phyloP scores from a whole-genome alignment of 129 eudicot species.

The Lonicera japonica region DNA sequence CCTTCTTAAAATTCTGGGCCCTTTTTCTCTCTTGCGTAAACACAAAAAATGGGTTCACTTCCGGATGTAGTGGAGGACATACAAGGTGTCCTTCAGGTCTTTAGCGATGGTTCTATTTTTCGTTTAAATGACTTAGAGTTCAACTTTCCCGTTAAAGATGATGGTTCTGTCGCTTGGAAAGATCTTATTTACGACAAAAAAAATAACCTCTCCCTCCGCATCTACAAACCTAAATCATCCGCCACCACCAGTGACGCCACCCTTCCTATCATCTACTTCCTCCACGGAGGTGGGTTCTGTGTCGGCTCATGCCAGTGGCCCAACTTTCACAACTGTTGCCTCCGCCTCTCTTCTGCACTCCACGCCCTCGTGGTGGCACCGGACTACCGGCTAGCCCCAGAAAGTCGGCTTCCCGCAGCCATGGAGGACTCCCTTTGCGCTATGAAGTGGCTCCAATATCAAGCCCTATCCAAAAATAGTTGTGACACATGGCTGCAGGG shows the following conservation, averaged over 20 bases:
- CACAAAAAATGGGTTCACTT: conserved; percentile 42
- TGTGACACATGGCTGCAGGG: conserved; percentile 22
- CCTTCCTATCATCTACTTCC: conserved; percentile 49
- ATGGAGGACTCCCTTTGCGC: conserved; percentile 45
- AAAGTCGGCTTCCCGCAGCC: conserved; percentile 81
- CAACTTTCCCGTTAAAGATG: conserved; percentile 33
- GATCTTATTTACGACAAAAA: conserved; percentile 42
- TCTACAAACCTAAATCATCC: conserved; percentile 50
- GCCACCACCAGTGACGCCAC: conserved; percentile 11
- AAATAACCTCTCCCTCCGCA: conserved; percentile 54
- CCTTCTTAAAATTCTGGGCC: too few species aligned
- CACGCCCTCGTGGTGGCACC: conserved; percentile 62
- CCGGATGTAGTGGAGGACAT: conserved; percentile 71
- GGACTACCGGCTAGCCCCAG: conserved; percentile 90
- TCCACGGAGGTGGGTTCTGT: conserved; percentile 92
- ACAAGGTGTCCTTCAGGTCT: conserved; percentile 55
- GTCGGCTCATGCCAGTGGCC: conserved; percentile 74
- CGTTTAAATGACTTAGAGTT: conserved; percentile 32
- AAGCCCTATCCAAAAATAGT: conserved; percentile 24
- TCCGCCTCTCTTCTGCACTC: conserved; percentile 56
- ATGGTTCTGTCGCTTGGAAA: conserved; percentile 54
- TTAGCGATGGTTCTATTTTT: conserved; percentile 61
- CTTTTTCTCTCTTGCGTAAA: too few species aligned
- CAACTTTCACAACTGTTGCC: conserved; percentile 56
- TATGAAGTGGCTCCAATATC: conserved; percentile 49